These are phyloP conservation scores for Microcyclospora tardicrescens DNA, from an alignment of 2,329 filamentous ascomycete genomes.

Conservation along the genomic window DNA sequence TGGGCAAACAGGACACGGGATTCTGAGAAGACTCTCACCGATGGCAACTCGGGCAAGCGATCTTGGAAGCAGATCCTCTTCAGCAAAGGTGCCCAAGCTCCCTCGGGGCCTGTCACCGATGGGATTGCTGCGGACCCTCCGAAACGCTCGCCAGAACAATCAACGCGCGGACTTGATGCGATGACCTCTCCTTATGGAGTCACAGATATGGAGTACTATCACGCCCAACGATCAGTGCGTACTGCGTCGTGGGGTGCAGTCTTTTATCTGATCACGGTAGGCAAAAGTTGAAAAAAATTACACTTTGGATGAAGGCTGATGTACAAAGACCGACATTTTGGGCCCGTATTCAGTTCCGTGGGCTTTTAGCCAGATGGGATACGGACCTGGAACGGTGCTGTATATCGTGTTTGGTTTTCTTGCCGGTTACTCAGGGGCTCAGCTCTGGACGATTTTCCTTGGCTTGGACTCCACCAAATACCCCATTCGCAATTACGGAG, in stretches of 20 bases:
- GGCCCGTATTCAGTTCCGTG: conserved; percentile 21
- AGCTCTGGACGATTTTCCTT: conserved; percentile 29
- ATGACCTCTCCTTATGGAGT: conserved; percentile 10
- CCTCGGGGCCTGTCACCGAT: conserved; percentile 1
- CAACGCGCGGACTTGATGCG: conserved; percentile 1
- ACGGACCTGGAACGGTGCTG: conserved; percentile 25
- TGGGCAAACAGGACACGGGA: conserved; percentile 25
- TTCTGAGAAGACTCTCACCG: conserved; percentile 15
- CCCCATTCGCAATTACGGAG: conserved; percentile 28
- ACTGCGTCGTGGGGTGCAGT: conserved; percentile 24
- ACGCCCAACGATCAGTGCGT: conserved; percentile 22
- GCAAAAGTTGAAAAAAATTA: conserved; percentile 8
- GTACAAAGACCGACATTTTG: conserved; percentile 21
- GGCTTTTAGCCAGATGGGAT: conserved; percentile 20
- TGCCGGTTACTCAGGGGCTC: conserved; percentile 25
- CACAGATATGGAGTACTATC: conserved; percentile 24
- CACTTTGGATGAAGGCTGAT: too few species aligned
- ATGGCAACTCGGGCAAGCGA: background rate
- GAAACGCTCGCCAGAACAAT: conserved; percentile 1
- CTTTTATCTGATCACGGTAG: conserved; percentile 24
- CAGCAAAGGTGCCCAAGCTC: conserved; percentile 13
- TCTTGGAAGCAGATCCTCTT: conserved; percentile 1
- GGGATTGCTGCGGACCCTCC: background rate
- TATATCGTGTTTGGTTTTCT: conserved; percentile 26
- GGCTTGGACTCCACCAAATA: conserved; percentile 30